Evolutionary conservation across 768 basidiomycete genomes (phyloP).

Genomic region (Auriculariales sp.): DNA sequence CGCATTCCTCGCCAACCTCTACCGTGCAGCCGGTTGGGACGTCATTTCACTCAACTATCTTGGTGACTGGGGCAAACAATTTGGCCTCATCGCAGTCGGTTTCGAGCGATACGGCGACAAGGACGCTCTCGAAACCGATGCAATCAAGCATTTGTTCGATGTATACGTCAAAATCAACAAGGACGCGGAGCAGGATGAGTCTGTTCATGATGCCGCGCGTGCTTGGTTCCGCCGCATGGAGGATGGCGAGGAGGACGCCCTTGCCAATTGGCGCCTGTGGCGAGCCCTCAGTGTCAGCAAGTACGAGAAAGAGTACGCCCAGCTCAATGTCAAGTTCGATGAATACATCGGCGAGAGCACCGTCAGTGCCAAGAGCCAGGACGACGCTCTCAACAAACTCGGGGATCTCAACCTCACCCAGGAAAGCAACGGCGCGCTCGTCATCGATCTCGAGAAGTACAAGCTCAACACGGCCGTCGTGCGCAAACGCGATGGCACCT

Average conservation of each 20-base stretch:
- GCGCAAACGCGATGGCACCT: constrained; percentile 45
- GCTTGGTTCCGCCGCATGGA: constrained; percentile 24
- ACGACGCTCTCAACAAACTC: constrained; percentile 16
- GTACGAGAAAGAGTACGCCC: constrained; percentile 21
- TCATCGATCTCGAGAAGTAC: constrained; percentile 78
- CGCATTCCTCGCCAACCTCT: constrained; percentile 25
- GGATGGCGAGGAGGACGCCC: constrained; percentile 21
- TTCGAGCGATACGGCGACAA: constrained; percentile 25
- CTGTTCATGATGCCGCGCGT: constrained; percentile 12
- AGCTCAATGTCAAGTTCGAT: constrained; percentile 25
- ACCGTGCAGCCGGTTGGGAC: constrained; percentile 23
- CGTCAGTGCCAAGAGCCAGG: constrained; percentile 19
- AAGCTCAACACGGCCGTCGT: constrained; percentile 83
- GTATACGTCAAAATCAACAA: constrained; percentile 26
- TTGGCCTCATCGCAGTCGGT: constrained; percentile 23
- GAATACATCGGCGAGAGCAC: constrained; percentile 24
- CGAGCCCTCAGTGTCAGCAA: constrained; percentile 23
- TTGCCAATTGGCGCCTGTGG: constrained; percentile 24
- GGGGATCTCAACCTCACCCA: constrained; percentile 12
- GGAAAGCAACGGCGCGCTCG: constrained; percentile 32
- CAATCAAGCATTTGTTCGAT: constrained; percentile 27
- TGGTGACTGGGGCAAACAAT: constrained; percentile 29
- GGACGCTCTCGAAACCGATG: constrained; percentile 19
- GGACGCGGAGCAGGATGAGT: constrained; percentile 15
- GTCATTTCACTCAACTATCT: constrained; percentile 24